Evolutionary conservation across 129 eudicot species (phyloP), one percentile per base, ranked within the genome.

Genomic region (Escallonia rubra): DNA sequence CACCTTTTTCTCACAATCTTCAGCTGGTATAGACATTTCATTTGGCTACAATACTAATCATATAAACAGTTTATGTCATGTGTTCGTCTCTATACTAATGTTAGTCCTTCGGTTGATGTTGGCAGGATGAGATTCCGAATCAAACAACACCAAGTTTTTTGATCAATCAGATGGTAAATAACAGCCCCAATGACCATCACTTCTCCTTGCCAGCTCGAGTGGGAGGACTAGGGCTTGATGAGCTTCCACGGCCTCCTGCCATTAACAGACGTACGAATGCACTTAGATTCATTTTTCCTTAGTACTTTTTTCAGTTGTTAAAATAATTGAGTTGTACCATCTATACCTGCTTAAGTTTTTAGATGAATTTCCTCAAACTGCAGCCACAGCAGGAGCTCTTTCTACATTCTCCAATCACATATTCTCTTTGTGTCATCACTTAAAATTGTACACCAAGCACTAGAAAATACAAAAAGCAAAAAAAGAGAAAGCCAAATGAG

Each of bases 211-310:
- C 81, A 11, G 66, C 74, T 15, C 74, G 80, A 7, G 74, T 75
- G 48, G 77, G 75, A 58, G 79, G 85, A 34, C 64, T 78, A 58
- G 79, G 85, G 14, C 64, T 78, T 62, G 76, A 72, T 65, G 95
- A 83, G 69, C 80, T 83, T 71, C 84, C 89, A 7, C 83, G 79
- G 79, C 85, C 90, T 15, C 90, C 85, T 0, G 74, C 79, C 10
- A 67, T 80, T 8, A 87, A 83, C 66, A 81, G 95, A 79, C 85
- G 95, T 83, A 67, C 76, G 95, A 45, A 23, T n/a, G n/a, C n/a
- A n/a, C n/a, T 23, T 23, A 23, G 34, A 23, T 23, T 23, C 34
- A 23, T 23, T 23, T 23, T 23, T 23, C 34, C 34, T 23, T 23
- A 23, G 34, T 23, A 23, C 34, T 23, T 23, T 23, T 23, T 23